Evolutionary conservation across 1,139 yeast genomes (phyloP).

Genomic region (Magnusiomyces paraingens): DNA sequence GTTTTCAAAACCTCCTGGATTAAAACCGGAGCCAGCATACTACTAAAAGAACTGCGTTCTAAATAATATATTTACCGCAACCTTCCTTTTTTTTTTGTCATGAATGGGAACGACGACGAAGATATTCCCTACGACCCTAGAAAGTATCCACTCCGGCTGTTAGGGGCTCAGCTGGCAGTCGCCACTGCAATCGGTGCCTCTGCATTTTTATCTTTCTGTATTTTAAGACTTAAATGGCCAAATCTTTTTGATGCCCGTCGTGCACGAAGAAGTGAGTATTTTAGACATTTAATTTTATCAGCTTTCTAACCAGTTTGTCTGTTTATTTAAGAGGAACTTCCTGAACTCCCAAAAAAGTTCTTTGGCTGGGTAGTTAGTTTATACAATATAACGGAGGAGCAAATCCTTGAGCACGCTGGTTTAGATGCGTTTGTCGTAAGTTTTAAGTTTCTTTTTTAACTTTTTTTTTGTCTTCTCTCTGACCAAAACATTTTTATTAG

Average conservation of each 20-base stretch:
- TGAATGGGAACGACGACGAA: conserved; percentile 11
- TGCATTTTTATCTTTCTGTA: conserved; percentile 59
- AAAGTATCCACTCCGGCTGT: conserved; percentile 19
- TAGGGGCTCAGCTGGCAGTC: conserved; percentile 37
- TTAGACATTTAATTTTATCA: too few relatives aligned
- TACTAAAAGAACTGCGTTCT: background rate
- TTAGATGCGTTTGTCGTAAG: conserved; percentile 73
- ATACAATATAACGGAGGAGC: conserved; percentile 59
- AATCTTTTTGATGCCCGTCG: conserved; percentile 58
- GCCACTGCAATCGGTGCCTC: conserved; percentile 57
- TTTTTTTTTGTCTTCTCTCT: background rate
- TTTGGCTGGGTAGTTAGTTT: conserved; percentile 78
- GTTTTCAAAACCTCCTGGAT: too few relatives aligned
- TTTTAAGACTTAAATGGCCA: conserved; percentile 61
- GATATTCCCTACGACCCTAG: conserved; percentile 17
- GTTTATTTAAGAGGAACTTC: conserved; percentile 36
- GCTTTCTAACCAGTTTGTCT: background rate
- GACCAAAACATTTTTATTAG: background rate
- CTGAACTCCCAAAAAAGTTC: conserved; percentile 42
- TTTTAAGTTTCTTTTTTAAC: background rate
- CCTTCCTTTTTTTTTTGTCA: background rate
- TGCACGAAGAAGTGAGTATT: conserved; percentile 28
- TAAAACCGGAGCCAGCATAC: too few relatives aligned
- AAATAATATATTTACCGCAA: background rate
- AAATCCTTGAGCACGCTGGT: conserved; percentile 83